phyloP scores from a whole-genome alignment of 805 yeast genomes.

The Saturnispora kantuleensis region DNA sequence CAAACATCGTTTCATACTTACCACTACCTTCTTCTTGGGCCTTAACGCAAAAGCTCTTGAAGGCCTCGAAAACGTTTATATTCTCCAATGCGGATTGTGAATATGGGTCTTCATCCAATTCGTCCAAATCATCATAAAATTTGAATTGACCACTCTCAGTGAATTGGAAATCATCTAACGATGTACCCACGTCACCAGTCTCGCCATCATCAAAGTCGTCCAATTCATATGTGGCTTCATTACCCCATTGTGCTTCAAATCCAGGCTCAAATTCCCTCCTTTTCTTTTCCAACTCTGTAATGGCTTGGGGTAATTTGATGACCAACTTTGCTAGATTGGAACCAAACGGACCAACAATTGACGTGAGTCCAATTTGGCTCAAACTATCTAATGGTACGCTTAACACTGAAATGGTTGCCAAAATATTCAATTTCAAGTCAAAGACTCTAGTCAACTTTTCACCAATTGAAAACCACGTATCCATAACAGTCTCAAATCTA shows the following conservation, averaged over 20 bases:
- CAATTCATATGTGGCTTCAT: constrained; percentile 13
- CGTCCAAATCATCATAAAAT: constrained; percentile 52
- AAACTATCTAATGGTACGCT: constrained; percentile 20
- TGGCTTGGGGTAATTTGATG: constrained; percentile 61
- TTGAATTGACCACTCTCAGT: constrained; percentile 21
- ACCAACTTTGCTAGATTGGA: constrained; percentile 41
- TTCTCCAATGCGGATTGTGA: constrained; percentile 71
- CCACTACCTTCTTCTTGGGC: constrained; percentile 38
- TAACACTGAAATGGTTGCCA: constrained; percentile 53
- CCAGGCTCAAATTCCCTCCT: constrained; percentile 43
- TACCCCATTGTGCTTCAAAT: constrained; percentile 14
- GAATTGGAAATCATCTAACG: constrained; percentile 23
- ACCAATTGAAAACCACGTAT: constrained; percentile 53
- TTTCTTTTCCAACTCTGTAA: constrained; percentile 51
- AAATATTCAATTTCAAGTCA: constrained; percentile 66
- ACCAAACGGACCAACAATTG: constrained; percentile 40
- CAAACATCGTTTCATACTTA: constrained; percentile 18
- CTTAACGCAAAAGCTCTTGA: constrained; percentile 43
- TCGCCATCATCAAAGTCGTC: constrained; percentile 21
- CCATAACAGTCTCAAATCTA: constrained; percentile 43
- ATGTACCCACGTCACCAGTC: constrained; percentile 22
- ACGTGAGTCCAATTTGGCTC: constrained; percentile 20
- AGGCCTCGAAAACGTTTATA: constrained; percentile 59
- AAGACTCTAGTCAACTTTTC: constrained; percentile 57
- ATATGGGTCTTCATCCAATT: constrained; percentile 72